Base-by-base conservation (phyloP, 179 eudicot species). In the Patellifolia procumbens region DNA sequence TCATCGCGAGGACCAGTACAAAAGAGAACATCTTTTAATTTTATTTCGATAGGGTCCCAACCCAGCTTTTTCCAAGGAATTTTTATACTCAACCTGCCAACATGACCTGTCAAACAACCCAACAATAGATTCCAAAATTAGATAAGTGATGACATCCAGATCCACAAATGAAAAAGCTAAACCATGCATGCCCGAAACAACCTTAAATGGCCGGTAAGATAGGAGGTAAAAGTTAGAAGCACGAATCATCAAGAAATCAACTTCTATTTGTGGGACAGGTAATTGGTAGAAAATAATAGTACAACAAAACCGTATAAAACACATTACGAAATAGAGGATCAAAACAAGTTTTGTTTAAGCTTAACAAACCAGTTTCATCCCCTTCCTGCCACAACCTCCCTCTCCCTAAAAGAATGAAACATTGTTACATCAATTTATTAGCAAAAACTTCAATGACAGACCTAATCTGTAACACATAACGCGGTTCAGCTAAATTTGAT, bases 11-110 rank as follows among this genome's bases (percentile, higher is more conserved):
- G 97, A 74, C 91, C 88, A 43, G 92, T 91, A 79, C 83, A 90
- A 79, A 95, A 85, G 73, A 86, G 82, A 39, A 93, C 94, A 86
- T 95, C 97, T 74, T 95, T 97, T 48, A 95, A 79, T 61, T 78
- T 81, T 45, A 95, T 95, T 76, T 89, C 87, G 20, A 95, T 86
- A 67, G 99, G 99, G 64, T 93, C 99, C 99, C 99, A 90, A 37
- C 99, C 97, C 76, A 95, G 93, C 81, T 95, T 95, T 83, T 90
- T 93, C 99, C 99, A 95, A 60, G 99, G 97, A 68, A 95, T 93
- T 85, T 85, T 90, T 70, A 95, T 95, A 80, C 99, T 91, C 72
- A 95, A 81, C 87, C 90, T 89, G 72, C 99, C 99, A 76, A 95
- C 93, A 61, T 82, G 90, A 72, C 99, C 99, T 95, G 83, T 39